phyloP scores from a whole-genome alignment of 495 filamentous ascomycete species.

The Amniculicola lignicola region DNA sequence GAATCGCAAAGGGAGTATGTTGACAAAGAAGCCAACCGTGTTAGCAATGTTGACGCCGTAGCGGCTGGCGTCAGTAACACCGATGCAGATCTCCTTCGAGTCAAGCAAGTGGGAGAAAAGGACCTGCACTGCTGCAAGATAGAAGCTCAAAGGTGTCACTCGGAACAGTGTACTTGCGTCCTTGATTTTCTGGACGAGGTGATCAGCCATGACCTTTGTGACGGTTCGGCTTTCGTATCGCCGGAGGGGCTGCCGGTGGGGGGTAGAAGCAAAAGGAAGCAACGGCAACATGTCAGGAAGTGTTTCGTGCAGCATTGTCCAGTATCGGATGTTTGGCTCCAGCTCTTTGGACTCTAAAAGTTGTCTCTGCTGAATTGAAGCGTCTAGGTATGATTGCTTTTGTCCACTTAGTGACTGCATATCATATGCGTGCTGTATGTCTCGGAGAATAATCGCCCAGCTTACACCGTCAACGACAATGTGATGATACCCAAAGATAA shows the following conservation, averaged over 20 bases:
- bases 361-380: not conserved
- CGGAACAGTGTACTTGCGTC: not conserved
- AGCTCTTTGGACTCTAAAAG: not conserved
- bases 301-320: not conserved
- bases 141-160: not conserved
- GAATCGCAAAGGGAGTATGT: not conserved
- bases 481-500: constrained; percentile 8
- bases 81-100: not conserved
- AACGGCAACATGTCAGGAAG: not conserved
- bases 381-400: not conserved
- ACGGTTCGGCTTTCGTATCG: not conserved
- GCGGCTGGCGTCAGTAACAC: not conserved
- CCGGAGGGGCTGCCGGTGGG: not conserved
- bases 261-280: not conserved
- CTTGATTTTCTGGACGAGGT: not conserved
- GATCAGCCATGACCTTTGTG: not conserved
- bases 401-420: not conserved
- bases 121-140: not conserved
- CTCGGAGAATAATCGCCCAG: not conserved
- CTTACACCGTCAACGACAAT: not conserved
- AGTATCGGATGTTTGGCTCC: not conserved
- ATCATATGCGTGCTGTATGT: not conserved
- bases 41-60: not conserved
- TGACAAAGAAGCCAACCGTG: not conserved
- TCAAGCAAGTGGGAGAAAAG: not conserved